Base-by-base conservation (phyloP, 2,329 filamentous ascomycete species). In the Alternaria sp. region DNA sequence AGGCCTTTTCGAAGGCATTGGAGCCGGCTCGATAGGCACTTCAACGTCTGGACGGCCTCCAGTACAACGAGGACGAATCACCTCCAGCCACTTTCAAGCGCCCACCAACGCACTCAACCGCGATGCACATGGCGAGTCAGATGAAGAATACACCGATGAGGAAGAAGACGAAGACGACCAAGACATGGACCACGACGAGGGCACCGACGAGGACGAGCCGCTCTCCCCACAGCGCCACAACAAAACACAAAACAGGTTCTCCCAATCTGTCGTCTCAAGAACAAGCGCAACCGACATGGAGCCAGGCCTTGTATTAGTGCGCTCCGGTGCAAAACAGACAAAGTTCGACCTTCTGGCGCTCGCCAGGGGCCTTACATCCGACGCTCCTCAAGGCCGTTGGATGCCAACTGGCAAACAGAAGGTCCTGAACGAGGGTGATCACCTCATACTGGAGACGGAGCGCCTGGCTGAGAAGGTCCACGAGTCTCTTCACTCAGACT, bases 401-500 rank as follows among this genome's bases (percentile, higher is more conserved):
- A 20, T 12, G 39, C 39, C 39, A 24, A 42, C 39, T 8, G 39
- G 39, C 39, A 42, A 42, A 16, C 39, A 20, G 39, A 87, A 91
- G 1, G 71, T 79, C 18, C 81, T 96, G 46, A 83, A 83, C 5
- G 94, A 97, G 78, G 82, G 89, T 1, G 87, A 90, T 61, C 84
- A 89, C 46, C 78, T 96, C 20, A 87, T 97, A 46, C 80, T 96
- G 34, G 84, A 87, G 49, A 96, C 91, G 11, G 94, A 97, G 75
- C 84, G 87, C 39, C 79, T 92, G 41, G 81, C 96, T 54, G 74
- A 75, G 28, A 74, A 71, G 34, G 64, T 83, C 52, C 65, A 78
- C 20, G 70, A 70, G 6, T 75, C 73, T 38, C 62, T 75, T 3
- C 67, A 72, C 30, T 71, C 72, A n/a, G 75, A 77, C 41, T 67